These are phyloP conservation scores for Kodamaea derodonti DNA, from an alignment of 1,139 yeast genomes.

Conservation along the genomic window DNA sequence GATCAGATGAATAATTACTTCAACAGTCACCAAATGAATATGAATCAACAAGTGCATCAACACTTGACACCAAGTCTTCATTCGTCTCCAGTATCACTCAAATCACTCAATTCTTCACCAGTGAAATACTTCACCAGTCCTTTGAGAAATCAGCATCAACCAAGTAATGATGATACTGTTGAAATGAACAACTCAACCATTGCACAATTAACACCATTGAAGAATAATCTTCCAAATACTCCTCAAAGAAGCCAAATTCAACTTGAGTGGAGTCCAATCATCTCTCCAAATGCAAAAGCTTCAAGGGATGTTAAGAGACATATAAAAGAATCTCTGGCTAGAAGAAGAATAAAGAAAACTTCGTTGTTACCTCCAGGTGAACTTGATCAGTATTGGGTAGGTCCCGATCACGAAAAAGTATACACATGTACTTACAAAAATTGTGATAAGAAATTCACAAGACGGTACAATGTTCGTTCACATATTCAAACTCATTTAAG, in stretches of 20 bases:
- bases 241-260: conserved; percentile 36
- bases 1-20: conserved; percentile 7
- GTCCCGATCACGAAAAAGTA: conserved; percentile 66
- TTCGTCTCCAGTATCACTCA: conserved; percentile 29
- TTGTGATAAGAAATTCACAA: conserved; percentile 81
- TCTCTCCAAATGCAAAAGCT: conserved; percentile 42
- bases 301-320: conserved; percentile 35
- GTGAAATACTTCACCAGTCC: conserved; percentile 28
- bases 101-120: conserved; percentile 31
- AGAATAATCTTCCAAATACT: conserved; percentile 30
- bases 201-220: conserved; percentile 40
- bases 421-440: conserved; percentile 73
- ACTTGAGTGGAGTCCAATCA: conserved; percentile 55
- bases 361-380: conserved; percentile 88
- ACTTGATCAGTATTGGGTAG: conserved; percentile 76
- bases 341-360: conserved; percentile 50
- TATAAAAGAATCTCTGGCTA: conserved; percentile 36
- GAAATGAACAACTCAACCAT: conserved; percentile 42
- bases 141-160: conserved; percentile 19
- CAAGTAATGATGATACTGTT: conserved; percentile 29
- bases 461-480: conserved; percentile 91
- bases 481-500: conserved; percentile 96
- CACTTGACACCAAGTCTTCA: conserved; percentile 9
- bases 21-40: conserved; percentile 1
- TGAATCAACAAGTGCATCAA: conserved; percentile 1